A percentile compares a stretch with the other conserved stretches of the same genome.
Evolutionary conservation across 805 yeast species (phyloP).

Genomic region (Candida endomychidarum): DNA sequence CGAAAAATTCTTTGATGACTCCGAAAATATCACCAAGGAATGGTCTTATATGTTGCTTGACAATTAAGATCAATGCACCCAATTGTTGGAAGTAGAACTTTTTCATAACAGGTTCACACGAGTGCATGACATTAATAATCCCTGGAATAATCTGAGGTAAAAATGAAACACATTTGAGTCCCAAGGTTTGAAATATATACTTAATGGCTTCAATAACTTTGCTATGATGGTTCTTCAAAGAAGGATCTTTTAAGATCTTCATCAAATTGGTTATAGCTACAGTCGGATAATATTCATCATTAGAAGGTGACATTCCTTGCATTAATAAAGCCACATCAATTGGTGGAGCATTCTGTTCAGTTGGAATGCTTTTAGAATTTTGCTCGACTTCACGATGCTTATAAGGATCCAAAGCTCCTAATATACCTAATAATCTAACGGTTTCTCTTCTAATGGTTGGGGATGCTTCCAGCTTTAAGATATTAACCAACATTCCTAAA

Average conservation of each 20-base stretch:
- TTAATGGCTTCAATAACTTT: slow-evolving; percentile 92
- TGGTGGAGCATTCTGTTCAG: slow-evolving; percentile 84
- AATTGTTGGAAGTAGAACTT: slow-evolving; percentile 90
- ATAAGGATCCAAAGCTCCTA: slow-evolving; percentile 97
- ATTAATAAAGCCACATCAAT: slow-evolving; percentile 85
- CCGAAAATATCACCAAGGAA: slow-evolving; percentile 72
- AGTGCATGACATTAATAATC: slow-evolving; percentile 77
- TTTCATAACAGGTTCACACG: slow-evolving; percentile 73
- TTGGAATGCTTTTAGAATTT: slow-evolving; percentile 50
- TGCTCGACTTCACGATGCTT: slow-evolving; percentile 90
- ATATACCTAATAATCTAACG: slow-evolving; percentile 82
- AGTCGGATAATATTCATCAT: slow-evolving; percentile 92
- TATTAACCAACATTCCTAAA: slow-evolving; percentile 75
- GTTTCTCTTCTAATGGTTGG: slow-evolving; percentile 80
- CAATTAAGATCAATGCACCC: slow-evolving; percentile 74
- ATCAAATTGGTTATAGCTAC: slow-evolving; percentile 86
- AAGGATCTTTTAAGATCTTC: slow-evolving; percentile 81
- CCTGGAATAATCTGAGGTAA: slow-evolving; percentile 87
- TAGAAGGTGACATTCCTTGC: slow-evolving; percentile 92
- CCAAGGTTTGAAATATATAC: slow-evolving; percentile 85
- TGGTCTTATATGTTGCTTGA: slow-evolving; percentile 87
- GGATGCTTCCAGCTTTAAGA: slow-evolving; percentile 77
- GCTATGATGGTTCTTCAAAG: slow-evolving; percentile 83
- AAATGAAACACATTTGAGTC: slow-evolving; percentile 86
- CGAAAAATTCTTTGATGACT: slow-evolving; percentile 73